Evolutionary conservation across 2,329 filamentous ascomycete genomes (phyloP).

Genomic region (Cytospora mali): DNA sequence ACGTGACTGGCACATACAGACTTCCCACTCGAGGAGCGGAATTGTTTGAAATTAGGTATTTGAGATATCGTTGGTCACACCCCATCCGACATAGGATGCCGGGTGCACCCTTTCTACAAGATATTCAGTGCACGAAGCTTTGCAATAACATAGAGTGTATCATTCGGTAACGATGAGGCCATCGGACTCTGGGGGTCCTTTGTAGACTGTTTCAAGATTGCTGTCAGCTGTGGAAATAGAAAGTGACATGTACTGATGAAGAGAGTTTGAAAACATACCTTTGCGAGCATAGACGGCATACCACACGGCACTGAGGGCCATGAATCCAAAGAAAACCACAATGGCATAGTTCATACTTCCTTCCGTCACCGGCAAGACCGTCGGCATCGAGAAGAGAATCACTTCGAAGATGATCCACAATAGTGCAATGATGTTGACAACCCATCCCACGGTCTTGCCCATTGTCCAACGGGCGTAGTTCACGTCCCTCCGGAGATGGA

Average conservation of each 20-base stretch:
- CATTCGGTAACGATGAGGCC: slow-evolving; percentile 22
- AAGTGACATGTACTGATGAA: rapidly evolving
- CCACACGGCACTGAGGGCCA: slow-evolving; percentile 49
- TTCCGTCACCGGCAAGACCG: slow-evolving; percentile 48
- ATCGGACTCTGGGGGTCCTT: slow-evolving; percentile 36
- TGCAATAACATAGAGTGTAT: neutral
- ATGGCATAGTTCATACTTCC: slow-evolving; percentile 59
- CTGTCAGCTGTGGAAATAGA: slow-evolving; percentile 12
- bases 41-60: no score
- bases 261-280: slow-evolving; percentile 39
- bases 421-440: slow-evolving; percentile 50
- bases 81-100: neutral
- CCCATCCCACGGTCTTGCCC: slow-evolving; percentile 44
- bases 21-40: no score
- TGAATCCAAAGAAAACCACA: slow-evolving; percentile 59
- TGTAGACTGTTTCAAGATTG: slow-evolving; percentile 28
- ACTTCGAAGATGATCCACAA: slow-evolving; percentile 56
- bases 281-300: slow-evolving; percentile 54
- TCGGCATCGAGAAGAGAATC: slow-evolving; percentile 58
- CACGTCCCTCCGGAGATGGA: slow-evolving; percentile 49
- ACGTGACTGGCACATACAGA: neutral
- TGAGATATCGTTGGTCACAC: no score
- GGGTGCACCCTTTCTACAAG: neutral
- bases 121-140: neutral
- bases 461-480: slow-evolving; percentile 51